Conservation (phyloP, 1,139 yeast species). For the Magnusiomyces tetraspermus region DNA sequence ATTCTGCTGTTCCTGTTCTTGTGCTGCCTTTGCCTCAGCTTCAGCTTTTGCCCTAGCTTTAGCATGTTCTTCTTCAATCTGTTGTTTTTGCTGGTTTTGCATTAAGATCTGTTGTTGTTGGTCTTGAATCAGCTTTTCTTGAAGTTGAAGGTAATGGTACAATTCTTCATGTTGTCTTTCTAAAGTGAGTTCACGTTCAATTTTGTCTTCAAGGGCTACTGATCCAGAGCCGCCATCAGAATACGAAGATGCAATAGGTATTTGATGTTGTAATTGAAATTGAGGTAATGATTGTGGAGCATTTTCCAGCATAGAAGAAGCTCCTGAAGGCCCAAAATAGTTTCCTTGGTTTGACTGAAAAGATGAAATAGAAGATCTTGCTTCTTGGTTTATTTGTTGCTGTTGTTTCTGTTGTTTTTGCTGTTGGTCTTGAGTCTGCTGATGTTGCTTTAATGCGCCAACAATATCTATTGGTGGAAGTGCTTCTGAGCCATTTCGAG, state of each 20-base stretch:
- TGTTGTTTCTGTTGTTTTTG: too few species aligned
- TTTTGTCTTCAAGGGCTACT: constrained; percentile 8
- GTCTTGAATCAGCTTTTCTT: constrained; percentile 12
- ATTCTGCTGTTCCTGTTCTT: constrained; percentile 14
- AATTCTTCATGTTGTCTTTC: constrained; percentile 15
- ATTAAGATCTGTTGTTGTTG: constrained; percentile 10
- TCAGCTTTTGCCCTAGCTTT: not conserved
- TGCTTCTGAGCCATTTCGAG: not conserved
- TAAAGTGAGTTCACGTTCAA: constrained; percentile 13
- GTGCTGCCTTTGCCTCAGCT: not conserved
- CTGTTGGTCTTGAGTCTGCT: not conserved
- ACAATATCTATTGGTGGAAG: not conserved
- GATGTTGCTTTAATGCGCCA: not conserved
- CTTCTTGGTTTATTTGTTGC: too few species aligned
- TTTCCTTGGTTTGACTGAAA: not conserved
- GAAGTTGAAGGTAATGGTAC: constrained; percentile 11
- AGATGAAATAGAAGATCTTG: not conserved
- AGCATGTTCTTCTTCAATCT: not conserved
- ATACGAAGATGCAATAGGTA: not conserved
- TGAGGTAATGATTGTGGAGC: not conserved
- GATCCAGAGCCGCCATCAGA: not conserved
- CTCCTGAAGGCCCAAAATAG: not conserved
- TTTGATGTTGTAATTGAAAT: not conserved
- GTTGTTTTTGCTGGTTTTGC: constrained; percentile 5
- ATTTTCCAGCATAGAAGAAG: too few species aligned